phyloP scores from a whole-genome alignment of 2,329 filamentous ascomycete genomes.

The Clathrospora elynae region DNA sequence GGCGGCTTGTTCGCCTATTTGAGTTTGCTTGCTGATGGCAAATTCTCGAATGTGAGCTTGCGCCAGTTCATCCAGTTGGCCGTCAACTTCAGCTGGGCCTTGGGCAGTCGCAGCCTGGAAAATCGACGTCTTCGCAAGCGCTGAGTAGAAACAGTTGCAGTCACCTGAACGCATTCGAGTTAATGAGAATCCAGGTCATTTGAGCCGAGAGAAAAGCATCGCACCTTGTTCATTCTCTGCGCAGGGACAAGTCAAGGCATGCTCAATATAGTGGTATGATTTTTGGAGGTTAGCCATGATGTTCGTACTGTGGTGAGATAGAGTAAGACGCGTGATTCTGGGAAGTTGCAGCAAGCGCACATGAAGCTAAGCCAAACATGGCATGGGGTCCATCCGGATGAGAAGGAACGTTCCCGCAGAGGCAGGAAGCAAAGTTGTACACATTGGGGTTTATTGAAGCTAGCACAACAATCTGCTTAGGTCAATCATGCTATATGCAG shows the following conservation, averaged over 20 bases:
- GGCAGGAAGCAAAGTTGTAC: background rate
- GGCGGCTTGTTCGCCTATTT: background rate
- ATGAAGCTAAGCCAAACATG: constrained; percentile 5
- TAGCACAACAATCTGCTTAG: background rate
- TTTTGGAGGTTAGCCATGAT: constrained; percentile 9
- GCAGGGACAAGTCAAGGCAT: constrained; percentile 15
- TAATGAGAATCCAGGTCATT: background rate
- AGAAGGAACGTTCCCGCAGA: background rate
- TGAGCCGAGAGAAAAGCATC: background rate
- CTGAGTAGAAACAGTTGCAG: constrained; percentile 22
- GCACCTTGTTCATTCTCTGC: constrained; percentile 13
- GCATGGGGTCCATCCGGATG: constrained; percentile 3
- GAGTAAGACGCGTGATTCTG: background rate
- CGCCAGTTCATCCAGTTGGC: constrained; percentile 13
- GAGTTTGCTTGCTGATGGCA: constrained; percentile 1
- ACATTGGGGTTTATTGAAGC: too few relatives aligned
- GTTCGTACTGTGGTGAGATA: background rate
- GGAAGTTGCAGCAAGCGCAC: constrained; percentile 7
- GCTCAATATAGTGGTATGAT: constrained; percentile 14
- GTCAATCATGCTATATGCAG: background rate
- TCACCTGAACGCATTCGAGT: background rate
- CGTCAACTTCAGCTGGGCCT: constrained; percentile 6
- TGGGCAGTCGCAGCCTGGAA: constrained; percentile 14
- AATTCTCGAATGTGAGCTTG: constrained; percentile 13
- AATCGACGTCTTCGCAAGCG: constrained; percentile 13